Evolutionary conservation across 2,329 filamentous ascomycete species (phyloP), one percentile per base, ranked within the genome.

Genomic region (Fusarium pseudonygamai): DNA sequence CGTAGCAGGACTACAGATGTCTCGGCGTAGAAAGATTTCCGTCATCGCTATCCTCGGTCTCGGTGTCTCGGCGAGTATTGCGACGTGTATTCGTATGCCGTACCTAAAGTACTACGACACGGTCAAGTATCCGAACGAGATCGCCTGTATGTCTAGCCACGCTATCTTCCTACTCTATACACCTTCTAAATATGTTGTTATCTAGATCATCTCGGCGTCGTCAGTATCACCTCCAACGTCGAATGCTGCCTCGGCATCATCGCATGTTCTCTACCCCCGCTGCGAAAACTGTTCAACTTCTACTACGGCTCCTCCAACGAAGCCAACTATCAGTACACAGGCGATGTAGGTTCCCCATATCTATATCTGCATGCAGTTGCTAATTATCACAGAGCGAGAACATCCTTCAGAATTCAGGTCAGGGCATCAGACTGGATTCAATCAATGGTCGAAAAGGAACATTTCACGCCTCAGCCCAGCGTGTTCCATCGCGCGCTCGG

Each of bases 211-310:
- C 64, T 69, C 10, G 64, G 64, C 2, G 50, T 69, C 5, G 32
- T 69, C 3, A 69, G 66, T 13, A 68, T 69, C 13, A 69, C 66
- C 3, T 69, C 66, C 1, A 69, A 69, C 5, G 42, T 69, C 0
- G 66, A 69, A 14, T 69, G 64, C 16, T 68, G 57, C 11, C 16
- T 69, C 3, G 66, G 66, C 4, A 69, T 69, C 16, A 69, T 69
- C 28, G 66, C 57, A 18, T 69, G 57, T 28, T 69, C 66, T 0
- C 2, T 69, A 0, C 64, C 66, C 1, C 66, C 66, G 5, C 36
- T 69, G 0, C 45, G 64, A 3, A 69, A 69, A 5, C 13, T 69
- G 0, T 68, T 69, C 10, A 58, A 45, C 22, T 69, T 69, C 16
- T 69, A 69, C 2, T 58, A 69, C 4, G 66, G 66, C 7, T 68